phyloP scores from a whole-genome alignment of 257 asterid genomes.

The Nicotiana attenuata region DNA sequence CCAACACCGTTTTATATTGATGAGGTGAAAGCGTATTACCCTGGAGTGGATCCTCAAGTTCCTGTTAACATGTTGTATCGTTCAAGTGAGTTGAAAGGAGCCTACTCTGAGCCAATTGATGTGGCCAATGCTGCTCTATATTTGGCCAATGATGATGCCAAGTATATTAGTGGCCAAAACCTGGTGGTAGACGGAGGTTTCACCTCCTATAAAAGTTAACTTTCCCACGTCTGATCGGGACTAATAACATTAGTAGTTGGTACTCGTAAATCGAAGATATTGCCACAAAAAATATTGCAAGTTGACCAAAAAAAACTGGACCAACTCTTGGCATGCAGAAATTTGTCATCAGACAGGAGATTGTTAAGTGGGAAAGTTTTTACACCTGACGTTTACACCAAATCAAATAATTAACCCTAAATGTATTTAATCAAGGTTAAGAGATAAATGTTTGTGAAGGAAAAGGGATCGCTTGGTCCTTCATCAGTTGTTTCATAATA shows the following conservation, averaged over 20 bases:
- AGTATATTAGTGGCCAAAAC: constrained; percentile 73
- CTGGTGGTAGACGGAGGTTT: constrained; percentile 77
- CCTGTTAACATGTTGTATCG: constrained; percentile 42
- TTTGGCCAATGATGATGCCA: constrained; percentile 78
- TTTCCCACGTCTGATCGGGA: constrained; percentile 8
- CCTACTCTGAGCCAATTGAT: constrained; percentile 53
- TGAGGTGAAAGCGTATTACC: constrained; percentile 44
- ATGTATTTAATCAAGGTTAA: too few species aligned
- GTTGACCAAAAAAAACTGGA: background rate
- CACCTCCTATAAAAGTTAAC: constrained; percentile 29
- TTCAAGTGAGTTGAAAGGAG: constrained; percentile 52
- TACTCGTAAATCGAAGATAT: background rate
- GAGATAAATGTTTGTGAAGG: too few species aligned
- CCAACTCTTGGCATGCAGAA: background rate
- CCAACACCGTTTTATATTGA: constrained; percentile 69
- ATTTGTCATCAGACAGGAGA: background rate
- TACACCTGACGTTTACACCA: too few species aligned
- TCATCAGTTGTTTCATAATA: too few species aligned
- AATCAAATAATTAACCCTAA: background rate
- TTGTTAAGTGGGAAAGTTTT: background rate
- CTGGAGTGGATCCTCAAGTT: constrained; percentile 28
- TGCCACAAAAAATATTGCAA: background rate
- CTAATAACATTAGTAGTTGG: background rate
- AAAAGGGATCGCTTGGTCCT: too few species aligned
- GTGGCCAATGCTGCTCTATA: constrained; percentile 71